phyloP scores from a whole-genome alignment of 2,329 filamentous ascomycete species.

The Dothistroma pini region DNA sequence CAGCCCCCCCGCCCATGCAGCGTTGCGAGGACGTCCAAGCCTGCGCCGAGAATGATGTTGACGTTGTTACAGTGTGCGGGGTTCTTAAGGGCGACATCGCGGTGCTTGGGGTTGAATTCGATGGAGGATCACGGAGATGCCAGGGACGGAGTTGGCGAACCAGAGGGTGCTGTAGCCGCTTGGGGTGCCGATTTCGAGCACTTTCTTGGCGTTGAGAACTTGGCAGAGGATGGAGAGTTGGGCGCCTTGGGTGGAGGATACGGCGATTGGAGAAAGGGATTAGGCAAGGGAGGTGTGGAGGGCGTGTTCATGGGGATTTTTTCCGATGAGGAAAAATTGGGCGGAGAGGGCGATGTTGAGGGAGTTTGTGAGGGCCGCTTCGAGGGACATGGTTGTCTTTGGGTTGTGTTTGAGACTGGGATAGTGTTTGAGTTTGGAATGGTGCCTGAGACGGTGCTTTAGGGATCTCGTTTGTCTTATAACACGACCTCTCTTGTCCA shows the following conservation, averaged over 20 bases:
- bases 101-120: conserved; percentile 48
- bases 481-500: not conserved
- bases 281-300: conserved; percentile 12
- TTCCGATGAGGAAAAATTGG: conserved; percentile 3
- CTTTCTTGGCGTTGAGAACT: conserved; percentile 17
- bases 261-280: conserved; percentile 35
- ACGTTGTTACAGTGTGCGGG: conserved; percentile 17
- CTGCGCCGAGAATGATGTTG: conserved; percentile 23
- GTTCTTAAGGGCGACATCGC: conserved; percentile 41
- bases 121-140: conserved; percentile 48
- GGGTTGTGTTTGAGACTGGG: not conserved
- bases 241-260: conserved; percentile 37
- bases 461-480: not conserved
- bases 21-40: conserved; percentile 21
- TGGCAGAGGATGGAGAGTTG: conserved; percentile 40
- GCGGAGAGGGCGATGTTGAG: not conserved
- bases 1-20: conserved; percentile 10
- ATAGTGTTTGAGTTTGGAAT: too few relatives aligned
- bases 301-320: conserved; percentile 9
- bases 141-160: conserved; percentile 43
- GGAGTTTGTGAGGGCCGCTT: not conserved
- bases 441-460: not conserved
- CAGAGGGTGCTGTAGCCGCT: conserved; percentile 55
- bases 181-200: conserved; percentile 55
- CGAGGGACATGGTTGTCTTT: not conserved